Base-by-base conservation (phyloP, 1,284 basidiomycete genomes). In the Cystobasidium pallidum region DNA sequence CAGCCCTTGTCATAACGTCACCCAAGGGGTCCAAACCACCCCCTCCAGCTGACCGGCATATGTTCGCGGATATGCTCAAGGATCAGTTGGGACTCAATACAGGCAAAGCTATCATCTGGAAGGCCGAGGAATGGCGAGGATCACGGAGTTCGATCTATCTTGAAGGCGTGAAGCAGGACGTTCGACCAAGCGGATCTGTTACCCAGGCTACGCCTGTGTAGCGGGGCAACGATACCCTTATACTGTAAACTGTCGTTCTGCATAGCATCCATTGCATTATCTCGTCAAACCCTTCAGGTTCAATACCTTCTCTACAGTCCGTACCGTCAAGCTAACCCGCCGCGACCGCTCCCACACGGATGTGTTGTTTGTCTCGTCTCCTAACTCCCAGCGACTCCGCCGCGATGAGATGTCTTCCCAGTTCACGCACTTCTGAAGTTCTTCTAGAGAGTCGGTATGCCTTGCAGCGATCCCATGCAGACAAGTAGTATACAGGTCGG, bases 1-100 rank as follows among this genome's bases (percentile, higher is more conserved):
- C 91, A 70, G 83, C 85, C 66, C 78, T 92, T 34, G 70, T 73
- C 19, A 85, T 89, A 30, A 75, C 74, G 15, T 75, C 74, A 58
- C 70, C 73, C 19, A 72, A 58, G 24, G 57, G 39, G 30, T 68
- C 26, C 3, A 72, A 61, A 49, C 51, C 45, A 24, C 59, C 43
- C 8, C 34, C 49, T 17, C 43, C 34, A 19, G 45, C 57, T 11
- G 72, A 70, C 28, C 47, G 43, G 24, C 32, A 59, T 7, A 67
- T 66, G 41, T 70, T 66, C 36, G 45, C 63, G 26, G 43, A 36
- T n/a, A 62, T 71, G 58, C 41, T 51, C 43, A 72, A 70, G 21
- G 54, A 63, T 28, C 30, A 41, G 26, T 34, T 71, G 1, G 67
- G 67, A 8, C 32, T 51, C n/a, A 32, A 45, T n/a, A 39, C 34